Percentiles rank a stretch among this genome's conserved stretches.
phyloP scores from a whole-genome alignment of 2,329 filamentous ascomycete genomes.

The Botrytis hyacinthi region DNA sequence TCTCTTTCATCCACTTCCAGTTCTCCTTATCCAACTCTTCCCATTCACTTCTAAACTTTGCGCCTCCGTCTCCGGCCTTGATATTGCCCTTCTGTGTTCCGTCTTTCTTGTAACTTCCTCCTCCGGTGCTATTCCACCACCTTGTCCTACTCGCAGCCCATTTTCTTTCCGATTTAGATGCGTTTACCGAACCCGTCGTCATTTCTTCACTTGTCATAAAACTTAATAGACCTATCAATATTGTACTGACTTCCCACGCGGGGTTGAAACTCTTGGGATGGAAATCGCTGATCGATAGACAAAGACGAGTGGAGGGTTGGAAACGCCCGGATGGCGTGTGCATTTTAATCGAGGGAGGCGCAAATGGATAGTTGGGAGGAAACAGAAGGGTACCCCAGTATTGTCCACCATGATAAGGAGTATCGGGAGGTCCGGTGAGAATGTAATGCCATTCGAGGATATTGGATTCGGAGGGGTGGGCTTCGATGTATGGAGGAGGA shows the following conservation, averaged over 20 bases:
- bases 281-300: slow-evolving; percentile 95
- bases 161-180: slow-evolving; percentile 72
- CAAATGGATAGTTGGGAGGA: slow-evolving; percentile 94
- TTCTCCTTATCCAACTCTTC: slow-evolving; percentile 86
- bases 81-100: slow-evolving; percentile 68
- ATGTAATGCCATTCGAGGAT: slow-evolving; percentile 97
- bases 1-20: slow-evolving; percentile 84
- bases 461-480: slow-evolving; percentile 86
- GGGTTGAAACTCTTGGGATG: slow-evolving; percentile 98
- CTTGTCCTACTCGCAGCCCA: slow-evolving; percentile 73
- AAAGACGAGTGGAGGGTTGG: slow-evolving; percentile 86
- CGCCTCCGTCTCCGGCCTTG: slow-evolving; percentile 87
- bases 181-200: slow-evolving; percentile 87
- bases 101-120: slow-evolving; percentile 43
- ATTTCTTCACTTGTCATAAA: slow-evolving; percentile 99
- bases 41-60: slow-evolving; percentile 88
- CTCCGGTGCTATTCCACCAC: slow-evolving; percentile 97
- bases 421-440: slow-evolving; percentile 89
- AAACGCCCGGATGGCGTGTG: slow-evolving; percentile 96
- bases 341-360: slow-evolving; percentile 96
- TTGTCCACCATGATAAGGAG: slow-evolving; percentile 90
- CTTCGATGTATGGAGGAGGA: slow-evolving; percentile 83
- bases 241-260: slow-evolving; percentile 96
- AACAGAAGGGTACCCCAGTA: slow-evolving; percentile 98
- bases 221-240: slow-evolving; percentile 86